Percentiles rank a stretch among this genome's conserved stretches.
phyloP scores from a whole-genome alignment of 768 basidiomycete genomes.

The Coprinopsis sp. region DNA sequence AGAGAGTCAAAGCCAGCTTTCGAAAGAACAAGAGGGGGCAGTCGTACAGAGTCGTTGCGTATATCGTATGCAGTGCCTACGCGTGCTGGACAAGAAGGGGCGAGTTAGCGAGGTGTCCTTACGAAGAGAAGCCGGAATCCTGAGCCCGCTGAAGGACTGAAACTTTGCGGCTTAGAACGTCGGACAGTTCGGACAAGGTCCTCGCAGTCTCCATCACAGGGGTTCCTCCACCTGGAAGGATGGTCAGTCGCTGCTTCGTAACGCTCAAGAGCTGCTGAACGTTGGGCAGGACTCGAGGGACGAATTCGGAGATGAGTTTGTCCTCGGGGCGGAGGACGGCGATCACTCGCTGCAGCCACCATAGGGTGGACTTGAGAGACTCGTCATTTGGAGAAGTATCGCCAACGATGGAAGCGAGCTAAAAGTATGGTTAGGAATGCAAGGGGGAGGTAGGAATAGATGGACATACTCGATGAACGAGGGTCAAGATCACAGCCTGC shows the following conservation, averaged over 20 bases:
- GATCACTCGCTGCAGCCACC: constrained; percentile 83
- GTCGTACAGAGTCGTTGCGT: too few species aligned
- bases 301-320: constrained; percentile 77
- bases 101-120: too few species aligned
- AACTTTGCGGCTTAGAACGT: constrained; percentile 54
- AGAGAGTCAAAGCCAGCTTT: too few species aligned
- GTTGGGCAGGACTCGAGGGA: constrained; percentile 74
- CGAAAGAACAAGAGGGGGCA: too few species aligned
- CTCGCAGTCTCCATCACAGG: constrained; percentile 64
- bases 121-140: too few species aligned
- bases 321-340: constrained; percentile 74
- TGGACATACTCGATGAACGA: constrained; percentile 70
- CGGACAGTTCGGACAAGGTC: constrained; percentile 71
- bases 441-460: background rate
- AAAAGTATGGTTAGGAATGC: constrained; percentile 10
- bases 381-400: constrained; percentile 78
- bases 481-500: constrained; percentile 79
- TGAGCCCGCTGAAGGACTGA: constrained; percentile 2
- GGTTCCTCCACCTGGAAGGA: constrained; percentile 64
- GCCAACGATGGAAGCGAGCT: constrained; percentile 72
- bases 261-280: constrained; percentile 73
- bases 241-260: constrained; percentile 74
- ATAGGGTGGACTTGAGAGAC: constrained; percentile 72
- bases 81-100: too few species aligned
- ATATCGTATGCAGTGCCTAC: too few species aligned